Conservation (phyloP, 345 rosid genomes). For the Lepidium sativum region DNA sequence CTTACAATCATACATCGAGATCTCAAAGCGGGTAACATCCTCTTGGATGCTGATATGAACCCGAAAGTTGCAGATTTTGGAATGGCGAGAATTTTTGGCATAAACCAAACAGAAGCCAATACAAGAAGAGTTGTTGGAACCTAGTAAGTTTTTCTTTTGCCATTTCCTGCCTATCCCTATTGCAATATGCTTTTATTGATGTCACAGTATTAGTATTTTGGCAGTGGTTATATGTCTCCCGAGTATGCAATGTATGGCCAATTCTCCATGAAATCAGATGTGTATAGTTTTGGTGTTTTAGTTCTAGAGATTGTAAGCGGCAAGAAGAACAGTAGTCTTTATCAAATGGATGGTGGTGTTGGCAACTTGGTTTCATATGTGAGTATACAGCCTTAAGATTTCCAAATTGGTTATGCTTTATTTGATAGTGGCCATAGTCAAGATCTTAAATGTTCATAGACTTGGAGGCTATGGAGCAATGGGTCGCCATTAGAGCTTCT, state of each 20-base stretch:
- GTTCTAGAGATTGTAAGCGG: constrained; percentile 27
- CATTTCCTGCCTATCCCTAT: not conserved
- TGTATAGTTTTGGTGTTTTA: constrained; percentile 25
- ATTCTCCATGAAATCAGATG: constrained; percentile 25
- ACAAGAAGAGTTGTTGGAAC: constrained; percentile 46
- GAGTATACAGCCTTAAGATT: not conserved
- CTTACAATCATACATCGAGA: constrained; percentile 53
- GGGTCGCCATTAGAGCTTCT: constrained; percentile 32
- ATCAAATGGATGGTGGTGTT: not conserved
- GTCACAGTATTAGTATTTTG: not conserved
- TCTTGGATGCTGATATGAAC: constrained; percentile 42
- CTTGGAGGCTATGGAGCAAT: constrained; percentile 43
- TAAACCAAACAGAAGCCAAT: constrained; percentile 20
- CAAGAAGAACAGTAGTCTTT: constrained; percentile 10
- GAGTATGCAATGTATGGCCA: constrained; percentile 31
- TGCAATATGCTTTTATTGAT: not conserved
- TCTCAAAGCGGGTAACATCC: constrained; percentile 43
- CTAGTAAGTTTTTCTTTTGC: constrained; percentile 27
- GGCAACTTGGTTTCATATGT: constrained; percentile 22
- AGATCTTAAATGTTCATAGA: constrained; percentile 16
- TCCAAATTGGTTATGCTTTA: not conserved
- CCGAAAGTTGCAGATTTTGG: constrained; percentile 64
- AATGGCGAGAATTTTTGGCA: constrained; percentile 36
- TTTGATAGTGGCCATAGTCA: not conserved
- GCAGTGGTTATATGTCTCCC: constrained; percentile 35